A percentile compares a stretch with the other conserved stretches of the same genome.
phyloP scores from a whole-genome alignment of 1,284 basidiomycete genomes.

The Ganoderma leucocontextum region DNA sequence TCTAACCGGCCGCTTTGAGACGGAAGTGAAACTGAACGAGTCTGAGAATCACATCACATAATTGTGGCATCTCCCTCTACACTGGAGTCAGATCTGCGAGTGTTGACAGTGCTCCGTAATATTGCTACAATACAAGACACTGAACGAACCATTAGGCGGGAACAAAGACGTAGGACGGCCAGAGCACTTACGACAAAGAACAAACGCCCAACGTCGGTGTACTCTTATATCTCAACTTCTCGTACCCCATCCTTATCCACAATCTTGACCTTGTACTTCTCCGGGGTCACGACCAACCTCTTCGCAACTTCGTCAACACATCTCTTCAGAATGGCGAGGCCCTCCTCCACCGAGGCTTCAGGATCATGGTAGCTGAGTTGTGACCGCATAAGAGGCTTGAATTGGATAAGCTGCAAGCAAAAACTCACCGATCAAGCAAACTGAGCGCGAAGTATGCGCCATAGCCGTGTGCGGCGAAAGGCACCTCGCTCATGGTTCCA shows the following conservation, averaged over 20 bases:
- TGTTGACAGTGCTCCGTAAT: not conserved
- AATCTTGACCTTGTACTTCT: constrained; percentile 88
- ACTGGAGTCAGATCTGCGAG: not conserved
- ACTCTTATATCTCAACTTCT: constrained; percentile 70
- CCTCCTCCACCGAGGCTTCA: constrained; percentile 84
- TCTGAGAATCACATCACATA: not conserved
- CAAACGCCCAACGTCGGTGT: constrained; percentile 1
- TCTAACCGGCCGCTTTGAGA: not conserved
- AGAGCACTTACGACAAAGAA: constrained; percentile 19
- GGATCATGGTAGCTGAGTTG: constrained; percentile 83
- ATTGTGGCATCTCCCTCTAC: too few species aligned
- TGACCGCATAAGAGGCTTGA: not conserved
- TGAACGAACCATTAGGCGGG: not conserved
- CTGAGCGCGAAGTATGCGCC: constrained; percentile 92
- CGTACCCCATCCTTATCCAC: constrained; percentile 92
- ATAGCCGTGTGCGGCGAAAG: constrained; percentile 96
- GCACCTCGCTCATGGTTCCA: constrained; percentile 88
- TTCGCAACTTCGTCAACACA: constrained; percentile 91
- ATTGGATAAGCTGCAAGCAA: not conserved
- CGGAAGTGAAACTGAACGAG: not conserved
- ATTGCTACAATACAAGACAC: constrained; percentile 13
- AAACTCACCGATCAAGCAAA: constrained; percentile 87
- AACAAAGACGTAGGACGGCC: not conserved
- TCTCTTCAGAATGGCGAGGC: constrained; percentile 82
- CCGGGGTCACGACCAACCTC: constrained; percentile 85